A percentile compares a stretch with the other conserved stretches of the same genome.
Conservation (phyloP, 176 grass and related monocot genomes). For the Zea luxurians region DNA sequence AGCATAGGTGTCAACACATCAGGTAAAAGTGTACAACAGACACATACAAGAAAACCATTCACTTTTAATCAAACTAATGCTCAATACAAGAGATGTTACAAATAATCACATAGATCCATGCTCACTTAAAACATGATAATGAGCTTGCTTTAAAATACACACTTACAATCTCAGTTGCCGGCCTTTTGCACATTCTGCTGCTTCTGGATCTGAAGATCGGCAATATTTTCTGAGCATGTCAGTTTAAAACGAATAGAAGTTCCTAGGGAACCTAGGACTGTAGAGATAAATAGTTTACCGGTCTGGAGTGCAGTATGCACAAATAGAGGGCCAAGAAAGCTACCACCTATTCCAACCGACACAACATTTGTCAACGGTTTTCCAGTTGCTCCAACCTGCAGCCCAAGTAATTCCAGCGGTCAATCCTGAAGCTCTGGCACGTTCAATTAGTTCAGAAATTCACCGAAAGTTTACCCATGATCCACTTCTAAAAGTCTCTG, state of each 20-base stretch:
- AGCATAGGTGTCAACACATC: neutral
- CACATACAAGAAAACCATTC: neutral
- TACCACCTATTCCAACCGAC: slow-evolving; percentile 93
- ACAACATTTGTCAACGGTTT: slow-evolving; percentile 79
- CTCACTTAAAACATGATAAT: neutral
- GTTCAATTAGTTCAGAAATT: neutral
- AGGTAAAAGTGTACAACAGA: neutral
- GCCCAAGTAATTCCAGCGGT: neutral
- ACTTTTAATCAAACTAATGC: neutral
- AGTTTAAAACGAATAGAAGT: slow-evolving; percentile 11
- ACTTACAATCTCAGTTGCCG: slow-evolving; percentile 94
- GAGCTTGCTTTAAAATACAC: slow-evolving; percentile 1
- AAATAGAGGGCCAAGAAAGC: slow-evolving; percentile 92
- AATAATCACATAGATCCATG: neutral
- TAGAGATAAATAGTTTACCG: slow-evolving; percentile 44
- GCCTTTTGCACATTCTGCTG: slow-evolving; percentile 75
- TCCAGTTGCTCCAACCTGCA: slow-evolving; percentile 88
- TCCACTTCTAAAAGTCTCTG: slow-evolving; percentile 79
- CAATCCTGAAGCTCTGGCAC: neutral
- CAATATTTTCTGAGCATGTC: slow-evolving; percentile 1
- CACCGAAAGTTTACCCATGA: slow-evolving; percentile 67
- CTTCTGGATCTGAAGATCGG: slow-evolving; percentile 72
- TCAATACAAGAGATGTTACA: neutral
- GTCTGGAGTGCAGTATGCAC: slow-evolving; percentile 85
- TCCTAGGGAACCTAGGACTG: neutral